Conservation (phyloP, 805 yeast genomes). For the Saturnispora ahearnii region DNA sequence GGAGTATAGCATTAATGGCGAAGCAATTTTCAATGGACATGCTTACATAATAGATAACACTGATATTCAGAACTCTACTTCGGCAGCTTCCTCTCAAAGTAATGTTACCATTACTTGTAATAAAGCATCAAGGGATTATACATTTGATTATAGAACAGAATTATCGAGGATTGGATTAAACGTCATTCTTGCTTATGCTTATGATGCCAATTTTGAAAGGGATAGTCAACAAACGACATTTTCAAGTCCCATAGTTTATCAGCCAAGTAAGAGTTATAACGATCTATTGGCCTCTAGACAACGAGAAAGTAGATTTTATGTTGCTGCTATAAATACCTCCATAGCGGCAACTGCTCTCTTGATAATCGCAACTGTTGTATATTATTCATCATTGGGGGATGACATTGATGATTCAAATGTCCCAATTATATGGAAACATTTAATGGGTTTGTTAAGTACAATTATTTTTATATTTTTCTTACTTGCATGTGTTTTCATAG, state of each 20-base stretch:
- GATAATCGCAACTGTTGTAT: slow-evolving; percentile 24
- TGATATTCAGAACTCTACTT: not conserved
- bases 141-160: slow-evolving; percentile 39
- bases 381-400: slow-evolving; percentile 31
- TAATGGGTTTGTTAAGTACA: slow-evolving; percentile 25
- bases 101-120: slow-evolving; percentile 16
- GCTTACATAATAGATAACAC: not conserved
- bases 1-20: slow-evolving; percentile 23
- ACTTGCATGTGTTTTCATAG: slow-evolving; percentile 27
- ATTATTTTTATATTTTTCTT: not conserved
- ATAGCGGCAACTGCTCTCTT: slow-evolving; percentile 26
- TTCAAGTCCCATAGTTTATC: slow-evolving; percentile 10
- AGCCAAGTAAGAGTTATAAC: slow-evolving; percentile 22
- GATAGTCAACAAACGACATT: not conserved
- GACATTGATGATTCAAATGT: slow-evolving; percentile 26
- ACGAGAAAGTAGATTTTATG: slow-evolving; percentile 21
- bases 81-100: not conserved
- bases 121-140: slow-evolving; percentile 15
- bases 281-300: slow-evolving; percentile 15
- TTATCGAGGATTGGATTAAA: slow-evolving; percentile 33
- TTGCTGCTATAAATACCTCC: slow-evolving; percentile 25
- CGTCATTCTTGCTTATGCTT: slow-evolving; percentile 42
- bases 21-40: slow-evolving; percentile 2
- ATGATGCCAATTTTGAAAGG: slow-evolving; percentile 11
- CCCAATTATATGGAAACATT: slow-evolving; percentile 30